phyloP scores from a whole-genome alignment of 2,329 filamentous ascomycete species.

The Xylaria sp. region DNA sequence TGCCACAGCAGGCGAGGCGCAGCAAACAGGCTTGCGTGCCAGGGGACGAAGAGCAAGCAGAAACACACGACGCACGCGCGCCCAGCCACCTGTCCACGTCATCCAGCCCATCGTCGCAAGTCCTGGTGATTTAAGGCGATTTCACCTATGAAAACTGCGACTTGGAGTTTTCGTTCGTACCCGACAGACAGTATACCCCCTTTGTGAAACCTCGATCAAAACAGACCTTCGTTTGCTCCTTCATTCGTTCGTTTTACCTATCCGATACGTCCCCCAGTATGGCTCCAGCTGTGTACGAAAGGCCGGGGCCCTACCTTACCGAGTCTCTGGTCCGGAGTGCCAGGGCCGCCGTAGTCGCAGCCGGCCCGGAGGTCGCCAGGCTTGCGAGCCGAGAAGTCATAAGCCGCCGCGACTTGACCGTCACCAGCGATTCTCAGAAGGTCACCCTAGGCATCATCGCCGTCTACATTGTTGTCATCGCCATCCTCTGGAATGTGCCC shows the following conservation, averaged over 20 bases:
- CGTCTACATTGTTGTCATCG: constrained; percentile 73
- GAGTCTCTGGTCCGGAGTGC: constrained; percentile 30
- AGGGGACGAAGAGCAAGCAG: constrained; percentile 2
- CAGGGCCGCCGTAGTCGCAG: constrained; percentile 31
- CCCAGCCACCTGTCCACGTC: constrained; percentile 25
- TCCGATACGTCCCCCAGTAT: constrained; percentile 19
- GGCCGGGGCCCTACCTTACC: constrained; percentile 25
- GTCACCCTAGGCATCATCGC: constrained; percentile 73
- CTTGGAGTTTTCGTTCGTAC: constrained; percentile 5
- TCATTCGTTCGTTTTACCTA: no score
- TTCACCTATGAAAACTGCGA: background rate
- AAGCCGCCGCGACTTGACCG: constrained; percentile 54
- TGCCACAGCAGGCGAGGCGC: constrained; percentile 19
- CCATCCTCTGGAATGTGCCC: constrained; percentile 77
- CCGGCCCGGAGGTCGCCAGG: constrained; percentile 31
- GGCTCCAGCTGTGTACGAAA: constrained; percentile 32
- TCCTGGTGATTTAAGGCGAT: background rate
- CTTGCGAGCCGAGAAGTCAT: constrained; percentile 38
- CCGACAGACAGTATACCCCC: no score
- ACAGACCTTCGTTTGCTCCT: constrained; percentile 7
- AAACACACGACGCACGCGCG: constrained; percentile 14
- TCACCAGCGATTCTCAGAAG: constrained; percentile 68
- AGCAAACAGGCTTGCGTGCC: constrained; percentile 13
- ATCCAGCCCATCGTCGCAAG: constrained; percentile 5
- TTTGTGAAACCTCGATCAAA: constrained; percentile 3